phyloP scores from a whole-genome alignment of 768 basidiomycete genomes.

The Ramaria sp. region DNA sequence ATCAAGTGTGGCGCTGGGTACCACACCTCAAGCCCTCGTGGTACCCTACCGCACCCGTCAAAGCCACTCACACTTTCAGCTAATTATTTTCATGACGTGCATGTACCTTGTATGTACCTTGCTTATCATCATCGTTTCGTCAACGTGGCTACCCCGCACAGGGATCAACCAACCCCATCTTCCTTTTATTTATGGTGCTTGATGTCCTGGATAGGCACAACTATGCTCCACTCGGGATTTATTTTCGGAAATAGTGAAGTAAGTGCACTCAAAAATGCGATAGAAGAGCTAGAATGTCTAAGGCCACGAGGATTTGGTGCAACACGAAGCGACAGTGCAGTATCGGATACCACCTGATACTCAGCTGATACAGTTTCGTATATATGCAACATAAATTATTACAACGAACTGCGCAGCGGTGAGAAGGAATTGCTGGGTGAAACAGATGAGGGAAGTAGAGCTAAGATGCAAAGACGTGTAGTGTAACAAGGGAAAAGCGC shows the following conservation, averaged over 20 bases:
- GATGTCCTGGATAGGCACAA: slow-evolving; percentile 76
- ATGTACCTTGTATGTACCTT: slow-evolving; percentile 53
- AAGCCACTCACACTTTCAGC: slow-evolving; percentile 46
- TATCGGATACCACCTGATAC: not conserved
- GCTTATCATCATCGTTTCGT: slow-evolving; percentile 50
- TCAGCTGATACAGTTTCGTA: no score
- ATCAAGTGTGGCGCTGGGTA: slow-evolving; percentile 22
- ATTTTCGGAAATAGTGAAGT: slow-evolving; percentile 90
- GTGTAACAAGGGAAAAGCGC: not conserved
- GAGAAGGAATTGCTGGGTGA: no score
- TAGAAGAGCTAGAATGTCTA: slow-evolving; percentile 77
- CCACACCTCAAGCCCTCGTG: slow-evolving; percentile 44
- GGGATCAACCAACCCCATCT: slow-evolving; percentile 76
- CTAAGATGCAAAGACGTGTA: not conserved
- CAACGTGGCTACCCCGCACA: slow-evolving; percentile 67
- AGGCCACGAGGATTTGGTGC: not conserved
- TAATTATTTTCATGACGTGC: slow-evolving; percentile 53
- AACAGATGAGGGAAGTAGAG: not conserved
- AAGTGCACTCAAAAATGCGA: slow-evolving; percentile 72
- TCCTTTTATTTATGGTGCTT: slow-evolving; percentile 60
- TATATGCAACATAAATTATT: no score
- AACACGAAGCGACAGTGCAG: not conserved
- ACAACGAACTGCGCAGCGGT: no score
- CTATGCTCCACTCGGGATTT: slow-evolving; percentile 89
- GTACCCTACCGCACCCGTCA: slow-evolving; percentile 53